Evolutionary conservation across 768 basidiomycete genomes (phyloP).

Genomic region (Tephrocybe sp.): DNA sequence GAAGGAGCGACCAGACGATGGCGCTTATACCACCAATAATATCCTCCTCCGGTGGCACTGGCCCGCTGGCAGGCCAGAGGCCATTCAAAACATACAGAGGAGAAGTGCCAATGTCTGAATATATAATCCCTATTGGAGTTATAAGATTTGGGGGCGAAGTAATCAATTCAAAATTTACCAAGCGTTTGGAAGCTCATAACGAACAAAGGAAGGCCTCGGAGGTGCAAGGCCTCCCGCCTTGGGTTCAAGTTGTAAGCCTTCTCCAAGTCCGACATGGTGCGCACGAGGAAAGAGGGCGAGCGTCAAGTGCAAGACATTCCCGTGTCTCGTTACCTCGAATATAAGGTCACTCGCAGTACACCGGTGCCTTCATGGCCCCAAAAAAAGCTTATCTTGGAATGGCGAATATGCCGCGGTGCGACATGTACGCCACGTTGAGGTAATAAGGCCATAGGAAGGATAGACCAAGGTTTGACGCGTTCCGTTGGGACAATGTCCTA

Average conservation of each 20-base stretch:
- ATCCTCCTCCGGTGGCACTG: conserved; percentile 53
- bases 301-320: conserved; percentile 24
- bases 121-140: conserved; percentile 39
- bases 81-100: conserved; percentile 66
- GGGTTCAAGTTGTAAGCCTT: neutral
- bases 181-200: conserved; percentile 8
- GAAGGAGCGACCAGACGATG: conserved; percentile 61
- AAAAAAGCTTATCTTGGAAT: conserved; percentile 24
- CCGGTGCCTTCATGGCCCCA: neutral
- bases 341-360: neutral
- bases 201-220: conserved; percentile 11
- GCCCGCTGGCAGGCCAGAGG: conserved; percentile 50
- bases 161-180: conserved; percentile 1
- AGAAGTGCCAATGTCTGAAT: conserved; percentile 54
- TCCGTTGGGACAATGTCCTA: no score
- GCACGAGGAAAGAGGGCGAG: neutral
- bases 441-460: conserved; percentile 32
- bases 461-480: neutral
- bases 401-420: conserved; percentile 30
- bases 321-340: neutral
- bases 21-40: conserved; percentile 61
- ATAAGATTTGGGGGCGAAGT: neutral
- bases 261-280: conserved; percentile 24
- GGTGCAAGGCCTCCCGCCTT: conserved; percentile 6
- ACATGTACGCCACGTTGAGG: conserved; percentile 20